A percentile compares a stretch with the other conserved stretches of the same genome.
These are phyloP conservation scores for Haplosporangium gracile DNA, from an alignment of 192 early-diverging fungal genomes.

Conservation along the genomic window DNA sequence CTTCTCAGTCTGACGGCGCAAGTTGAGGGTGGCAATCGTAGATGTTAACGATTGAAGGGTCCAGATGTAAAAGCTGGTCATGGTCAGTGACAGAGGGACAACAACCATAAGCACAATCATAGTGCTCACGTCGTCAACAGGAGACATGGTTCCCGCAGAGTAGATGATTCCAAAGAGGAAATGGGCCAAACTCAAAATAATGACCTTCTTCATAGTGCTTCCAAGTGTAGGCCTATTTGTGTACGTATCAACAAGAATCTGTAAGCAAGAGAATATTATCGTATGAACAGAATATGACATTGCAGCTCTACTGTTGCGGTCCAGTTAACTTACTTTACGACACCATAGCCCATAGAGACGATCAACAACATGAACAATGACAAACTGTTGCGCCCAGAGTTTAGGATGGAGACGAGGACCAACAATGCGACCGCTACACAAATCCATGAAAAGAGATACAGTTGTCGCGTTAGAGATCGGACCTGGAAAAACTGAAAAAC, in stretches of 20 bases:
- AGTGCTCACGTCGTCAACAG: constrained; percentile 74
- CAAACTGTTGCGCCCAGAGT: constrained; percentile 90
- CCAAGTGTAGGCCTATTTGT: constrained; percentile 85
- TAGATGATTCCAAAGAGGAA: constrained; percentile 93
- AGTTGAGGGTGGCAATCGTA: constrained; percentile 82
- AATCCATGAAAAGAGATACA: neutral
- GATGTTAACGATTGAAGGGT: constrained; percentile 85
- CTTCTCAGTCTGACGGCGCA: constrained; percentile 90
- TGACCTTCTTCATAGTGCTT: constrained; percentile 89
- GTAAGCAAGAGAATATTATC: neutral
- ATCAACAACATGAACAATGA: constrained; percentile 98
- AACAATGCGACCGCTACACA: constrained; percentile 70
- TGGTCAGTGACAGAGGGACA: constrained; percentile 88
- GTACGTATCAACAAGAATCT: neutral
- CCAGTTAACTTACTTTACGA: constrained; percentile 92
- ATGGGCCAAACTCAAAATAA: constrained; percentile 81
- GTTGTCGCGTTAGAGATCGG: neutral
- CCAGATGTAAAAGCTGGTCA: constrained; percentile 97
- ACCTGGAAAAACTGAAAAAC: neutral
- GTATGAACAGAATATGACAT: no score
- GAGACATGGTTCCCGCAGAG: constrained; percentile 81
- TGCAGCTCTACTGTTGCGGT: no score
- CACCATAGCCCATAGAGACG: constrained; percentile 96
- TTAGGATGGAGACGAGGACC: constrained; percentile 82
- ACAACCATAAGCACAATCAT: constrained; percentile 84